A percentile compares a stretch with the other conserved stretches of the same genome.
Evolutionary conservation across 2,329 filamentous ascomycete genomes (phyloP).

Genomic region (Hymenotorrendiella dingleyae): DNA sequence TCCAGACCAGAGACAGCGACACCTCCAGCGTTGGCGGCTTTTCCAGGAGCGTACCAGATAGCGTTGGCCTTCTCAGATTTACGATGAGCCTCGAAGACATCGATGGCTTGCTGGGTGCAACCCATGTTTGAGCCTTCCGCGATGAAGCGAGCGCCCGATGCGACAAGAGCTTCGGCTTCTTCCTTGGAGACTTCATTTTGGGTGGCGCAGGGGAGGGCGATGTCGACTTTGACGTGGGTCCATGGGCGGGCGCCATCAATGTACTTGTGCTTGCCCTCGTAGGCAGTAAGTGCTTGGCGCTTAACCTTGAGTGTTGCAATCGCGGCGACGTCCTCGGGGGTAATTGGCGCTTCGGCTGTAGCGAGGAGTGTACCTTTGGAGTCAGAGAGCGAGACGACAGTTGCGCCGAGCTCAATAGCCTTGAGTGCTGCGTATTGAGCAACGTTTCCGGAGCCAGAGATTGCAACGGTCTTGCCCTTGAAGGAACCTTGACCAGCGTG

Average conservation of each 20-base stretch:
- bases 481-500: conserved; percentile 84
- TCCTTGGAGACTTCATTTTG: conserved; percentile 96
- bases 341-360: conserved; percentile 64
- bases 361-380: conserved; percentile 80
- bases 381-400: conserved; percentile 89
- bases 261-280: conserved; percentile 75
- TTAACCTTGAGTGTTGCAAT: conserved; percentile 84
- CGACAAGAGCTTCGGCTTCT: conserved; percentile 78
- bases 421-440: conserved; percentile 97
- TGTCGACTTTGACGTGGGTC: conserved; percentile 84
- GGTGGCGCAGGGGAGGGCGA: conserved; percentile 87
- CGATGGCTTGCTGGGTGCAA: conserved; percentile 91
- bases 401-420: conserved; percentile 90
- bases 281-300: conserved; percentile 73
- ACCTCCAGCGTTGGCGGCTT: conserved; percentile 96
- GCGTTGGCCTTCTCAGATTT: conserved; percentile 61
- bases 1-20: conserved; percentile 95
- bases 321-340: conserved; percentile 67
- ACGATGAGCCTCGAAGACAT: conserved; percentile 79
- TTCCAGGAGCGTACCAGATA: conserved; percentile 95
- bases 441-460: conserved; percentile 96
- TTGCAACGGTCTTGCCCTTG: conserved; percentile 85
- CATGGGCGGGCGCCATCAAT: conserved; percentile 83
- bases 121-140: conserved; percentile 99
- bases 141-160: conserved; percentile 72